phyloP scores from a whole-genome alignment of 176 grass and related monocot species.

The Triticum turgidum region DNA sequence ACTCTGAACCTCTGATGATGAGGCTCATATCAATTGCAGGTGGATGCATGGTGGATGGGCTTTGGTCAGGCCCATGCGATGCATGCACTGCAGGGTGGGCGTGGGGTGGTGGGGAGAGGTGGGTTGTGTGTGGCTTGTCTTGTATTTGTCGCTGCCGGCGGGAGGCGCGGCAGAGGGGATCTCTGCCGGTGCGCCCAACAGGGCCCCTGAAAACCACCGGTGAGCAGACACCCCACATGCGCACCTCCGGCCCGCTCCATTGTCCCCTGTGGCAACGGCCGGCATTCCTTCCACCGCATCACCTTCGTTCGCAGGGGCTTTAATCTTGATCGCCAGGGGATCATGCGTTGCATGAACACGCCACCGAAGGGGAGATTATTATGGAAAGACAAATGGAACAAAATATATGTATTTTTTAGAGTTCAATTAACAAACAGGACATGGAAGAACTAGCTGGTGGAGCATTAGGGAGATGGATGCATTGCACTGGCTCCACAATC shows the following conservation, averaged over 20 bases:
- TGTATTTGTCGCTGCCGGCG: constrained; percentile 59
- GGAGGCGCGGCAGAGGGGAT: constrained; percentile 53
- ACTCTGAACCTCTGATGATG: background rate
- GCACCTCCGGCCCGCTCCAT: background rate
- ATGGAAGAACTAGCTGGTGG: constrained; percentile 9
- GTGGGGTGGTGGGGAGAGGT: background rate
- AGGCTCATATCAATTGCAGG: background rate
- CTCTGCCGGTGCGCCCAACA: constrained; percentile 50
- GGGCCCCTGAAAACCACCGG: constrained; percentile 44
- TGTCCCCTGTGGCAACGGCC: constrained; percentile 14
- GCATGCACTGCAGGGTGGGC: background rate
- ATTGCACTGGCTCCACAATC: constrained; percentile 6
- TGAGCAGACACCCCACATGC: constrained; percentile 46
- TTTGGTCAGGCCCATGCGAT: background rate
- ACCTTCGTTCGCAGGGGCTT: background rate
- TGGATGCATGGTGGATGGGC: background rate
- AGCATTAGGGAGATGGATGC: background rate
- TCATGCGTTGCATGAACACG: background rate
- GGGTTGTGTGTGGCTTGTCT: constrained; percentile 36
- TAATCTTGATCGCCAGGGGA: background rate
- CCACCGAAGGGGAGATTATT: background rate
- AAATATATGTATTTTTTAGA: background rate
- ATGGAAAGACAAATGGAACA: background rate
- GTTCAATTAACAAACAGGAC: background rate
- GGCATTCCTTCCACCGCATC: background rate